Evolutionary conservation across 176 grass and related monocot species (phyloP), one percentile per base, ranked within the genome.

Genomic region (Luzula sylvatica): DNA sequence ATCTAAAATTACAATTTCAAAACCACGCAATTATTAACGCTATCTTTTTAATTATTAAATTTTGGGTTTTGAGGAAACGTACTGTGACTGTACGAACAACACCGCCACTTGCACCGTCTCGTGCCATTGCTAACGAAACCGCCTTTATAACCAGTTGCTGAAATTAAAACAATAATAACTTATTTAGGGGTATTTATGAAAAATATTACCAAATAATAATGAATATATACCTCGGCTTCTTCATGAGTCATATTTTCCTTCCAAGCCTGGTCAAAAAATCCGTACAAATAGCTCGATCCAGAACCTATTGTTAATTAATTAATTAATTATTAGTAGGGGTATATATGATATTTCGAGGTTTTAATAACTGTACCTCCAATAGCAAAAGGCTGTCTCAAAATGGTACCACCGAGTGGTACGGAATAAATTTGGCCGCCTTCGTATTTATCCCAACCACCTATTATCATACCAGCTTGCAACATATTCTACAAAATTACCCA

Each of bases 391-490:
- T 86, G 92, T 65, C 47, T 67, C 40, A 98, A 8, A 54, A 98
- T 90, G 1, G 92, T 90, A 69, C 85, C 85, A 55, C 92, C 92
- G 82, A 90, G 92, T 7, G 85, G 81, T 1, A 98, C 81, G 1
- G 85, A 90, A 55, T 71, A 98, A 72, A 98, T 98, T 75, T 98
- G 85, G 42, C 77, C 92, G 25, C 85, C 85, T 72, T 98, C 85
- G 0, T 98, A 98, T 53, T 98, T 90, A 61, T 96, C 92, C 92
- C 85, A 96, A 54, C 92, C 92, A 44, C 92, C 92, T 74, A 96
- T 38, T 68, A 96, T 96, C 71, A 86, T 53, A 19, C 92, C 92
- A 70, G 86, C 81, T 98, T 98, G 85, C 40, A 98, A 52, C 92
- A 98, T 86, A 52, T 79, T 90, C 92, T 98, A 52, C 11, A 56